Percentiles rank a stretch among this genome's conserved stretches.
phyloP scores from a whole-genome alignment of 768 basidiomycete genomes.

The Sporobolomyces pararoseus region DNA sequence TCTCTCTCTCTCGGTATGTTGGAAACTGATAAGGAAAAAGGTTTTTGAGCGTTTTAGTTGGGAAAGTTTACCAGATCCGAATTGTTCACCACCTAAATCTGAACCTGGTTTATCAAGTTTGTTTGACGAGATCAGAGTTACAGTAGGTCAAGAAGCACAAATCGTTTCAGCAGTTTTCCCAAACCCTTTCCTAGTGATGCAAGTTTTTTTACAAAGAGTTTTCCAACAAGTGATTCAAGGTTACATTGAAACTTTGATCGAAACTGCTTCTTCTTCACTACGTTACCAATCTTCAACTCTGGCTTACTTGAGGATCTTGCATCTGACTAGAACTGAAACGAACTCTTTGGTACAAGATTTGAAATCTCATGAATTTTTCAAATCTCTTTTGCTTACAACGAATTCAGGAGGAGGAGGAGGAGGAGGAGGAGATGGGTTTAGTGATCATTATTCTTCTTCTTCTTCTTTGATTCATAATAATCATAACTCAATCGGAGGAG shows the following conservation, averaged over 20 bases:
- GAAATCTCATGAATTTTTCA: conserved; percentile 75
- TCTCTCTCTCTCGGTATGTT: neutral
- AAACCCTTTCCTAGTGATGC: conserved; percentile 92
- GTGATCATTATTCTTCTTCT: conserved; percentile 20
- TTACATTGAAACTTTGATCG: conserved; percentile 84
- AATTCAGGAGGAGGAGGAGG: no score
- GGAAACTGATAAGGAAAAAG: no score
- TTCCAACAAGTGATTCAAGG: conserved; percentile 97
- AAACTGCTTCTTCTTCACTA: conserved; percentile 64
- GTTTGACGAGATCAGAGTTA: conserved; percentile 79
- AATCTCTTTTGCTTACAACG: conserved; percentile 52
- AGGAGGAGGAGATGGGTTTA: no score
- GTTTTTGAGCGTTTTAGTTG: conserved; percentile 74
- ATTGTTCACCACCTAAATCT: conserved; percentile 66
- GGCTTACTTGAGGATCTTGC: conserved; percentile 82
- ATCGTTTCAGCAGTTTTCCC: conserved; percentile 99
- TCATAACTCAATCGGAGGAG: no score
- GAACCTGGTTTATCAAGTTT: conserved; percentile 76
- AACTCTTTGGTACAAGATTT: conserved; percentile 81
- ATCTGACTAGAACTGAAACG: conserved; percentile 76
- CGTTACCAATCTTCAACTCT: no score
- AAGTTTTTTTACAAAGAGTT: conserved; percentile 92
- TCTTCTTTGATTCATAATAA: neutral
- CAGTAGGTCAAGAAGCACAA: conserved; percentile 91
- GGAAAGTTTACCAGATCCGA: conserved; percentile 73